Evolutionary conservation across 768 basidiomycete species (phyloP).

Genomic region (Termitomyces sp.): DNA sequence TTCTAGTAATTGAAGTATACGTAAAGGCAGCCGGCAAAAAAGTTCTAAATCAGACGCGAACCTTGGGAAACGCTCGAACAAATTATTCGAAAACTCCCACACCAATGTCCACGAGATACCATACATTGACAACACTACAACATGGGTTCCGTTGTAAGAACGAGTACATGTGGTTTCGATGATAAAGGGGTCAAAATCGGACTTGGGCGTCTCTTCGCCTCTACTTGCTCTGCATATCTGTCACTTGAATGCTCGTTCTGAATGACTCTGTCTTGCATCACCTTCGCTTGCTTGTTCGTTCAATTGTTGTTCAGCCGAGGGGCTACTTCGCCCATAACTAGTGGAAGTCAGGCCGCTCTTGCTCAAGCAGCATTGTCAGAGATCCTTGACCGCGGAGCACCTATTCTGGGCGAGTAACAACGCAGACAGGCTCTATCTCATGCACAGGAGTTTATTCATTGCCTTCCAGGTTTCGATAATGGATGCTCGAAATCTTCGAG

Average conservation of each 20-base stretch:
- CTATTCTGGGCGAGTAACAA: conserved; percentile 23
- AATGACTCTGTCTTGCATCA: background rate
- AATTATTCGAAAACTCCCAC: background rate
- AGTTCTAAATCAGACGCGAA: no score
- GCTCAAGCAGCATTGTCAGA: conserved; percentile 22
- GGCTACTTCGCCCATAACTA: background rate
- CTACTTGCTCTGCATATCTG: background rate
- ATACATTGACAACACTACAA: background rate
- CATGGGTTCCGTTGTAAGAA: no score
- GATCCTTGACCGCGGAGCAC: conserved; percentile 24
- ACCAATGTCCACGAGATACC: background rate
- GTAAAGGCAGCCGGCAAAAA: background rate
- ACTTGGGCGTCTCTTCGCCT: background rate
- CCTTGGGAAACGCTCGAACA: no score
- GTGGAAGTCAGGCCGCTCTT: conserved; percentile 10
- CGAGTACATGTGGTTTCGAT: no score
- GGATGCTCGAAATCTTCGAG: conserved; percentile 26
- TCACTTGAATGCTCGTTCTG: background rate
- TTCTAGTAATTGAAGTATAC: background rate
- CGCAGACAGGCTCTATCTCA: background rate
- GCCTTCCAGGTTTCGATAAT: conserved; percentile 26
- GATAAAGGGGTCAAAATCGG: background rate
- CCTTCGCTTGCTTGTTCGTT: background rate
- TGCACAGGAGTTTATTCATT: background rate
- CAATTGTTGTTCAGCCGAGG: background rate